Percentiles rank a stretch among this genome's conserved stretches.
Evolutionary conservation across 2,329 filamentous ascomycete genomes (phyloP).

Genomic region (Berkeleyomyces basicola): DNA sequence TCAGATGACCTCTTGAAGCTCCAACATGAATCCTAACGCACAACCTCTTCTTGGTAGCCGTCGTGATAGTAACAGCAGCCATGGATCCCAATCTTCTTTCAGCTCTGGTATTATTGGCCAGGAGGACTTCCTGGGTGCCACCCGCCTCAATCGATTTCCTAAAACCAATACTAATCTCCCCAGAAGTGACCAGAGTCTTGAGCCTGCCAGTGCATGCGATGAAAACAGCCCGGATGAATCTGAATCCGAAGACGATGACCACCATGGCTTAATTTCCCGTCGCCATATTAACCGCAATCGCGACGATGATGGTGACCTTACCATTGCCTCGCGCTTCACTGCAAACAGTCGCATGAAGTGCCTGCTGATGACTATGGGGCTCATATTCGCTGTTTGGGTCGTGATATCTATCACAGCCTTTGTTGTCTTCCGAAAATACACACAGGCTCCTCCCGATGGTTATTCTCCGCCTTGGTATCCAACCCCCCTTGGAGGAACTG

Average conservation of each 20-base stretch:
- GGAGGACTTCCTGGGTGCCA: not conserved
- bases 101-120: not conserved
- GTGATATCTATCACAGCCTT: constrained; percentile 27
- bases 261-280: not conserved
- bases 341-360: not conserved
- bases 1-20: not conserved
- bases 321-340: not conserved
- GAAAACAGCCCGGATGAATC: not conserved
- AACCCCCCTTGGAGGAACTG: constrained; percentile 56
- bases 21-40: not conserved
- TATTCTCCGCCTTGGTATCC: constrained; percentile 63
- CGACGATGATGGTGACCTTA: not conserved
- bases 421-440: constrained; percentile 33
- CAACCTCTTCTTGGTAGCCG: not conserved
- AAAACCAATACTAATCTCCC: not conserved
- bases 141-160: not conserved
- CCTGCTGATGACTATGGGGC: not conserved
- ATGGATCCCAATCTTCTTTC: not conserved
- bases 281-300: not conserved
- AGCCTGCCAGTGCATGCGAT: not conserved
- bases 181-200: not conserved
- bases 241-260: not conserved
- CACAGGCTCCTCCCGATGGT: constrained; percentile 31
- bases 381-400: constrained; percentile 22
- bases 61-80: not conserved